Evolutionary conservation across 345 rosid species (phyloP).

Genomic region (Carallia pectinifolia): DNA sequence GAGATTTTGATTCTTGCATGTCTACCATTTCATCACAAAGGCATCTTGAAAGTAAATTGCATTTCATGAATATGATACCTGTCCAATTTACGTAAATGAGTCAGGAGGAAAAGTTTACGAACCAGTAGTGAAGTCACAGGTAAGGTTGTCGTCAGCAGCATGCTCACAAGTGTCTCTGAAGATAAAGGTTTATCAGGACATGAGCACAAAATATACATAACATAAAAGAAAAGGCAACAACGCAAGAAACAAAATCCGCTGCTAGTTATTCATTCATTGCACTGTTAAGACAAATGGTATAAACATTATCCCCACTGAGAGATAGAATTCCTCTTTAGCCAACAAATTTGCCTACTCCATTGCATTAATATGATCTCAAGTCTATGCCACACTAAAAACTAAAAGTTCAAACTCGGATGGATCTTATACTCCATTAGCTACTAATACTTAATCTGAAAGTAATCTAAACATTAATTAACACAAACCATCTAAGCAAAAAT

Average conservation of each 20-base stretch:
- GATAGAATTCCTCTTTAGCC: background rate
- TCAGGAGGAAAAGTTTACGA: conserved; percentile 18
- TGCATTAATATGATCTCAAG: background rate
- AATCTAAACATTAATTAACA: too few relatives aligned
- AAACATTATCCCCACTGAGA: background rate
- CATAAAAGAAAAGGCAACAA: background rate
- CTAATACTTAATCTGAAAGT: background rate
- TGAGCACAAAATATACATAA: conserved; percentile 2
- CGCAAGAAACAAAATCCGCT: background rate
- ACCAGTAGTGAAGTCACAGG: conserved; percentile 49
- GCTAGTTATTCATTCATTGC: background rate
- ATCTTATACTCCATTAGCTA: background rate
- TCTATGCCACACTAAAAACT: background rate
- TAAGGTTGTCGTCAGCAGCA: conserved; percentile 44
- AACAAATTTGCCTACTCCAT: background rate
- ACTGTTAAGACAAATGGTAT: background rate
- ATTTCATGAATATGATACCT: background rate
- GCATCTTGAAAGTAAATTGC: background rate
- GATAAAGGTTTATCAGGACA: conserved; percentile 7
- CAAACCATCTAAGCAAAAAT: background rate
- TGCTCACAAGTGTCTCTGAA: conserved; percentile 48
- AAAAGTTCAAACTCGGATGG: background rate
- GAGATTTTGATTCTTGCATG: background rate
- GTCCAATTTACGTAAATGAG: background rate
- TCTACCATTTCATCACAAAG: background rate